A percentile compares a stretch with the other conserved stretches of the same genome.
Evolutionary conservation across 768 basidiomycete species (phyloP).

Genomic region (Steccherinum ochraceum): DNA sequence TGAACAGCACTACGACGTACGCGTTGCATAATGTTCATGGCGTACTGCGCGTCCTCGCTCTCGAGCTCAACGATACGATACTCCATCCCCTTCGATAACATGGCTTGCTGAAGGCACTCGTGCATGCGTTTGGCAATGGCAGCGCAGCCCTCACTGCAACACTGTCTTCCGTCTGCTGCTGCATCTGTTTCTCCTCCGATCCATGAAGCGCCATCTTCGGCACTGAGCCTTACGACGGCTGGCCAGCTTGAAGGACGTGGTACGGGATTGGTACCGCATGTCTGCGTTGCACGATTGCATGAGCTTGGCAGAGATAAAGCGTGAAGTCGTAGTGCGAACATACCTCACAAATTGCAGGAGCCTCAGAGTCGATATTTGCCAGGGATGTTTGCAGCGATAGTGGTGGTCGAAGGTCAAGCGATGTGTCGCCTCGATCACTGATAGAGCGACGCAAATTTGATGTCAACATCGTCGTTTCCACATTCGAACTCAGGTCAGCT

Average conservation of each 20-base stretch:
- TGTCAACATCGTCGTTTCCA: too few species aligned
- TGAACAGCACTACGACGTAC: too few species aligned
- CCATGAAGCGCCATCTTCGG: background rate
- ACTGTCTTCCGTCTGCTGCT: background rate
- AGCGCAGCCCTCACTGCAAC: background rate
- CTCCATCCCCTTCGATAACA: background rate
- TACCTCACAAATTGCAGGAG: too few species aligned
- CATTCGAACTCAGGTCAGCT: too few species aligned
- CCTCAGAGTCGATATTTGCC: too few species aligned
- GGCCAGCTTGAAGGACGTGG: background rate
- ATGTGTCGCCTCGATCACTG: too few species aligned
- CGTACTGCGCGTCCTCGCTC: background rate
- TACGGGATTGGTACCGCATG: background rate
- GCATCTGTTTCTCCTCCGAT: background rate
- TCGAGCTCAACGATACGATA: background rate
- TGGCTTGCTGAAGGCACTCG: background rate
- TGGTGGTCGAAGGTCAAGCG: too few species aligned
- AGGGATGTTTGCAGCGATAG: too few species aligned
- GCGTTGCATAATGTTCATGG: constrained; percentile 2
- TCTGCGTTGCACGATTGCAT: background rate
- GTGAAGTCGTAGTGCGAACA: too few species aligned
- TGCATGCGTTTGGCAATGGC: background rate
- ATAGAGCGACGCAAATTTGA: too few species aligned
- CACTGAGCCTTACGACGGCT: background rate
- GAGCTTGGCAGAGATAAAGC: too few species aligned